Base-by-base conservation (phyloP, 2,329 filamentous ascomycete species). In the Xylariaceae sp. region DNA sequence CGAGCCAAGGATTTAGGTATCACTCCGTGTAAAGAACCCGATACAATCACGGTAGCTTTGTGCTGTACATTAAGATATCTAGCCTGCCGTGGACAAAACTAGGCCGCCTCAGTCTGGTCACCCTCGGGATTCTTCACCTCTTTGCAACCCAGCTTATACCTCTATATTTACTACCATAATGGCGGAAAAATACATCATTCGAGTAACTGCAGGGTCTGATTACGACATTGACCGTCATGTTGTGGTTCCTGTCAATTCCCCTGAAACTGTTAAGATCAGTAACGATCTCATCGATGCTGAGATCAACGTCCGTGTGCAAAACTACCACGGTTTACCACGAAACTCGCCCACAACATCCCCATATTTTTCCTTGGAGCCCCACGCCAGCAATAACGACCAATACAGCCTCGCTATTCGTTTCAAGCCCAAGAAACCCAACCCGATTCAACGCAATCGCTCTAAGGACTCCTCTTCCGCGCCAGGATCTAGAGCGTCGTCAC, bases 401-500 rank as follows among this genome's bases (percentile, higher is more conserved):
- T 97, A 97, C 77, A 90, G 86, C 64, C 91, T 97, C 64, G 81
- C 84, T 26, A 87, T 96, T 68, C 81, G 83, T 39, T 90, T 97
- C 71, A 85, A 82, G 0, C 90, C 88, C n/a, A 90, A 89, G 64
- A 64, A 75, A 24, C 62, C 66, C 1, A 15, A 21, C 2, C 33
- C 41, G 27, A 7, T 61, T 61, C 49, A 57, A 40, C 49, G 30
- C 18, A 48, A 52, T 20, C 58, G 11, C 15, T 32, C 32, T 5
- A 20, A 44, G 3, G n/a, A n/a, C n/a, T n/a, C n/a, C n/a, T n/a
- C n/a, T n/a, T 11, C 54, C 3, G 13, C 15, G 26, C 24, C 32
- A 3, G 43, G 24, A 36, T 30, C 53, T 5, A 13, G 3, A 13
- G 9, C 36, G 3, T 15, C 26, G 6, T 35, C 48, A 18, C 21